Evolutionary conservation across 768 basidiomycete species (phyloP), one percentile per base, ranked within the genome.

Genomic region (Candolleomyces eurysporus): DNA sequence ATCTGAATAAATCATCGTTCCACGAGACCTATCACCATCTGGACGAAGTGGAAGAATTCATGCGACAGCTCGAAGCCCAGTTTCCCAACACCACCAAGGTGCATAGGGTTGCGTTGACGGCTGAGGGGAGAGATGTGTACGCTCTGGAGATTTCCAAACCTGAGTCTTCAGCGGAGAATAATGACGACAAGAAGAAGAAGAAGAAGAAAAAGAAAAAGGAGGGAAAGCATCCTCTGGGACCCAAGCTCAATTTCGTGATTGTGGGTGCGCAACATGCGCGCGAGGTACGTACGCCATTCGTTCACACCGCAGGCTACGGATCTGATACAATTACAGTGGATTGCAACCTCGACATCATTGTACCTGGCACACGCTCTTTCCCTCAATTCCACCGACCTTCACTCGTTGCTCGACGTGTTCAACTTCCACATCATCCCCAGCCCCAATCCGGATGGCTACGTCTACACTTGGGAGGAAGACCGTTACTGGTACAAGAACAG

Each of bases 401-500:
- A 75, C 0, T 66, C 68, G 31, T 78, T 90, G n/a, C 75, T 90
- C 14, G 74, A 84, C 26, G 68, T 75, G 48, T 85, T 82, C 68
- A 84, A 87, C 57, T 88, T 91, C 68, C 82, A 88, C 63, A 82
- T 91, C 64, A 75, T 91, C 31, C 87, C 89, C 0, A 75, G 82
- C 0, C 84, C 87, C 0, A 89, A 89, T 67, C 88, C 88, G 2
- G 88, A 90, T 64, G 89, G 89, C 19, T 92, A 93, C 66, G 81
- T 79, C 0, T 89, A 89, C 65, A 90, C 89, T 8, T 90, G 91
- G 86, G 81, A 84, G 61, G 68, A 58, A 1, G 88, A 92, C 60
- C 82, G 90, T 0, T 84, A 86, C 62, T 91, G 90, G 87, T 89
- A 89, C 76, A 91, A 91, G 74, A 91, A 87, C 60, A 83, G 89